Evolutionary conservation across 768 basidiomycete species (phyloP).

Genomic region (Auriscalpium microsporum): DNA sequence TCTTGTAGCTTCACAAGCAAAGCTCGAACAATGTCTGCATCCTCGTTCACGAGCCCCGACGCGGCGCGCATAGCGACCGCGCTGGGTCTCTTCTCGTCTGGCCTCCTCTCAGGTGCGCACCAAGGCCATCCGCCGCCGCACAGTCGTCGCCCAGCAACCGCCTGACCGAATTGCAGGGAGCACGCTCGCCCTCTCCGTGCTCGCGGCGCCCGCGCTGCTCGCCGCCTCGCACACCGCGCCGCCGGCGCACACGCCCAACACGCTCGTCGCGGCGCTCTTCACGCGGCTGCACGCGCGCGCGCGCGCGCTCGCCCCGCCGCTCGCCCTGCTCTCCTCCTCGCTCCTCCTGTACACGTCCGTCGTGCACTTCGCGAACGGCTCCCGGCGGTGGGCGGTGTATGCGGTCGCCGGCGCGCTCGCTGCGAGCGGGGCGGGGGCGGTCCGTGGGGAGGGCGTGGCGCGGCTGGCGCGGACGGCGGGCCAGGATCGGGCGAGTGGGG

Average conservation of each 20-base stretch:
- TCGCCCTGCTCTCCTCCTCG: not conserved
- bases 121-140: no score
- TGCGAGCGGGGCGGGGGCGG: not conserved
- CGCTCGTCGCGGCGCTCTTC: not conserved
- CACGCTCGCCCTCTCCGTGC: not conserved
- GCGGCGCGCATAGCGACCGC: slow-evolving; percentile 1
- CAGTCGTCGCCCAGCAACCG: no score
- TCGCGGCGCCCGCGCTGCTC: not conserved
- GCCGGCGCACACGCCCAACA: not conserved
- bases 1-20: not conserved
- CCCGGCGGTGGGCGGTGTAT: not conserved
- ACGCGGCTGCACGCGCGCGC: not conserved
- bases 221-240: not conserved
- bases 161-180: not conserved
- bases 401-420: not conserved
- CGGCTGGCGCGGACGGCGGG: not conserved
- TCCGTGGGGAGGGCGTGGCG: not conserved
- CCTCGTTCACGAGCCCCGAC: not conserved
- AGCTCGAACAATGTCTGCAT: not conserved
- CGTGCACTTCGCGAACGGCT: not conserved
- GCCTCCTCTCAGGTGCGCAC: not conserved
- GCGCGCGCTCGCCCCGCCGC: not conserved
- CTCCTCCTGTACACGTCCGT: not conserved
- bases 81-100: not conserved
- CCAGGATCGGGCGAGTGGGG: no score